Base-by-base conservation (phyloP, 1,139 yeast genomes). In the Zygoascus hellenicus region DNA sequence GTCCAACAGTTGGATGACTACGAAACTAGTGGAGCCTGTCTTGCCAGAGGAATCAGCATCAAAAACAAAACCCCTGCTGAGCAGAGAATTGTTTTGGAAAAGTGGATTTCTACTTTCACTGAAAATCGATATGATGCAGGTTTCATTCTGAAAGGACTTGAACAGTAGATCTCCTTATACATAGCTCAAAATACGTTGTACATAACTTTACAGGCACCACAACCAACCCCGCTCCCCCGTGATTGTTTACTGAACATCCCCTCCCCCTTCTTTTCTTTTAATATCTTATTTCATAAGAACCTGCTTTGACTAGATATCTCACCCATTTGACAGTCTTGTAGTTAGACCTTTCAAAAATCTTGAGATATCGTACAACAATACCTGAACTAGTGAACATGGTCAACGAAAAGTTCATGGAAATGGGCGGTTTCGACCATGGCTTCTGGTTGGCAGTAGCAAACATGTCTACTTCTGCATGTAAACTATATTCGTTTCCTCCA, bases 271-370 rank as follows among this genome's bases (percentile, higher is more conserved):
- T n/a, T n/a, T n/a, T 13, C 36, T 16, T 16, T 26, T 32, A 44
- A 15, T 38, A 44, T 31, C 96, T 70, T 11, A 87, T 74, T 53
- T 88, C 96, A 58, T 86, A 88, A 5, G 85, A 77, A 0, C 96
- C 96, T 0, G 90, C 81, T 53, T 74, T 77, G 1, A 90, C 76
- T 15, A 77, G 64, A 63, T 90, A 90, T 58, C 86, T 78, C 40
- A 89, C 94, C 95, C 95, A 89, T 62, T 90, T 90, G 16, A 87
- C 80, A 1, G 95, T 81, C 42, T 77, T 70, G 66, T 86, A 84
- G 51, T 78, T 80, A 9, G 76, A 57, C 58, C 73, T 77, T 59
- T 87, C 96, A 32, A 71, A 72, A 2, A 90, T 83, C 61, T 79
- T 80, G 57, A 90, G 71, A 61, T 77, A 85, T 54, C 85, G 76